A percentile compares a stretch with the other conserved stretches of the same genome.
Conservation (phyloP, 495 filamentous ascomycete species). For the Hyaloscypha bicolor region DNA sequence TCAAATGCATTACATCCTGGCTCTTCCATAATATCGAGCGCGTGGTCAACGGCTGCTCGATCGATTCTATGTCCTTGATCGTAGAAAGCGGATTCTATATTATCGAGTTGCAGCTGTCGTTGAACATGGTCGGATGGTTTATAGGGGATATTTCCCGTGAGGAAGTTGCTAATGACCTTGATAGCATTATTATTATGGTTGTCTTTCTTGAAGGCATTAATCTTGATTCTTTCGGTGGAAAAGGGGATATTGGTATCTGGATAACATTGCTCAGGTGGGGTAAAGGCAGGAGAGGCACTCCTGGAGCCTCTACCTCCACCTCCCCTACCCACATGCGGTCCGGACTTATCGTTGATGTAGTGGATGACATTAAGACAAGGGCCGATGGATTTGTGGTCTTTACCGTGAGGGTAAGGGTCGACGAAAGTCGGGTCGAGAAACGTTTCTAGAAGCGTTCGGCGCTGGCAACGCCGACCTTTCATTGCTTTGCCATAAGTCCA, state of each 20-base stretch:
- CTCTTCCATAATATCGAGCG: background rate
- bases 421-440: conserved; percentile 2
- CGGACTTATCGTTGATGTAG: background rate
- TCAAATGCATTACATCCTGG: background rate
- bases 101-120: background rate
- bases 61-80: conserved; percentile 14
- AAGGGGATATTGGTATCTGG: conserved; percentile 17
- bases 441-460: conserved; percentile 1
- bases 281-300: background rate
- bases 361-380: conserved; percentile 20
- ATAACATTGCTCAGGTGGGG: background rate
- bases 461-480: background rate
- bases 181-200: background rate
- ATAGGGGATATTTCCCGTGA: conserved; percentile 4
- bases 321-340: background rate
- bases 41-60: conserved; percentile 2
- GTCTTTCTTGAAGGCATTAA: conserved; percentile 2
- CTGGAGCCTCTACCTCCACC: background rate
- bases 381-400: background rate
- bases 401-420: conserved; percentile 15
- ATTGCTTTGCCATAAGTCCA: conserved; percentile 4
- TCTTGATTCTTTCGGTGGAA: conserved; percentile 4
- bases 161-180: background rate
- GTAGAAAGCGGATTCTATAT: conserved; percentile 20
- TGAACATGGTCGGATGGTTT: background rate